phyloP scores from a whole-genome alignment of 2,329 filamentous ascomycete species.

The Phoma sp. region DNA sequence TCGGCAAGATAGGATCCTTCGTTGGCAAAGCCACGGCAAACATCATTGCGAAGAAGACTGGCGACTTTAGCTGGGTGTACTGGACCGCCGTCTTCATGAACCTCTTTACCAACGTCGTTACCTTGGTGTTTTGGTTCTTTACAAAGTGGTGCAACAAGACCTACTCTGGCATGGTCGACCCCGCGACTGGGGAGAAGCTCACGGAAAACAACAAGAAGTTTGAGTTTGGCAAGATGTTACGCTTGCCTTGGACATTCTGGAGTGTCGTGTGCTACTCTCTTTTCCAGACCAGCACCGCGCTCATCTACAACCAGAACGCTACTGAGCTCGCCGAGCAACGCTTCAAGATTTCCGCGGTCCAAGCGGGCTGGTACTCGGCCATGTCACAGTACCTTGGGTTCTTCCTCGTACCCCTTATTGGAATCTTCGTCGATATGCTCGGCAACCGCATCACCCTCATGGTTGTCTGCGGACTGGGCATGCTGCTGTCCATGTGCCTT shows the following conservation, averaged over 20 bases:
- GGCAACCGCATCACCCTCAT: conserved; percentile 60
- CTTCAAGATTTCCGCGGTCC: conserved; percentile 61
- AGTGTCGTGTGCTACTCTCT: conserved; percentile 60
- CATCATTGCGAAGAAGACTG: conserved; percentile 63
- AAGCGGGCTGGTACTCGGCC: conserved; percentile 67
- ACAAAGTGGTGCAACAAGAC: conserved; percentile 58
- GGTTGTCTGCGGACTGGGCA: conserved; percentile 56
- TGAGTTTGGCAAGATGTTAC: conserved; percentile 61
- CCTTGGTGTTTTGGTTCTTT: conserved; percentile 62
- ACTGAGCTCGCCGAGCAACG: conserved; percentile 67
- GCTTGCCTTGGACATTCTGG: conserved; percentile 68
- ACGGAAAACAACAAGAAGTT: conserved; percentile 66
- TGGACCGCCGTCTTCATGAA: conserved; percentile 70
- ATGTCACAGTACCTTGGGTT: conserved; percentile 63
- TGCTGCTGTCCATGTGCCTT: conserved; percentile 61
- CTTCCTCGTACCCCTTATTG: conserved; percentile 64
- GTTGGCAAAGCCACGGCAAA: conserved; percentile 67
- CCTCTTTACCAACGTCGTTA: conserved; percentile 65
- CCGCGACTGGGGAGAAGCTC: conserved; percentile 65
- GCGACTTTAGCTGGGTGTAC: conserved; percentile 67
- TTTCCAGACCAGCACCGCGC: conserved; percentile 64
- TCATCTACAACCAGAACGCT: conserved; percentile 63
- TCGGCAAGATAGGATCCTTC: conserved; percentile 67
- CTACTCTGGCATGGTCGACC: conserved; percentile 58
- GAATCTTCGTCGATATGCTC: conserved; percentile 62